Evolutionary conservation across 208 protist species (phyloP).

Genomic region (Crithidia expoeki): DNA sequence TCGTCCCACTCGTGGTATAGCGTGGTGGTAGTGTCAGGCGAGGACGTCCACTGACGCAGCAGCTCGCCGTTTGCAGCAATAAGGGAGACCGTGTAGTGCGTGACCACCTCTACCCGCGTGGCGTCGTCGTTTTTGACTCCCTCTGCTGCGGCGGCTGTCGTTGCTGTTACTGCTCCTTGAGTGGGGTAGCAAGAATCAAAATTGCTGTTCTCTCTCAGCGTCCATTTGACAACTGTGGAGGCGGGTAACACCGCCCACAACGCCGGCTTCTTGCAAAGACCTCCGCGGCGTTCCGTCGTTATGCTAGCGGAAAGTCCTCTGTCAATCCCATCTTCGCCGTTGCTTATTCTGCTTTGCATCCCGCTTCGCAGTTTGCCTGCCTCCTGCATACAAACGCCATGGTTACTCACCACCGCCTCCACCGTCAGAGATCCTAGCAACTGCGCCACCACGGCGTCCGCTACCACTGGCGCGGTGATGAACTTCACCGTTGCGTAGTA

Average conservation of each 20-base stretch:
- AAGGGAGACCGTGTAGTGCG: conserved; percentile 19
- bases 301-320: too few species aligned
- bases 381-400: neutral
- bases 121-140: neutral
- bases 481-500: conserved; percentile 21
- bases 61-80: conserved; percentile 12
- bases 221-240: conserved; percentile 3
- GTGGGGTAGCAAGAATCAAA: neutral
- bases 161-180: neutral
- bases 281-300: neutral
- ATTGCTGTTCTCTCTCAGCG: neutral
- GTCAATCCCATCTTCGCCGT: too few species aligned
- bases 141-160: neutral
- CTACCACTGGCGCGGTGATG: conserved; percentile 21
- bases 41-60: conserved; percentile 21
- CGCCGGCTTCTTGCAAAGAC: neutral
- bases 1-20: conserved; percentile 20
- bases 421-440: conserved; percentile 7
- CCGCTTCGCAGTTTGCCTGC: too few species aligned
- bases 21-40: conserved; percentile 11
- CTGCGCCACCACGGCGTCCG: conserved; percentile 12
- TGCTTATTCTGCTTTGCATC: too few species aligned
- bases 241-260: conserved; percentile 21
- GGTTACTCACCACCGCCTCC: neutral
- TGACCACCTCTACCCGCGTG: conserved; percentile 3